Evolutionary conservation across 257 asterid genomes (phyloP).

Genomic region (Nicotiana noctiflora): DNA sequence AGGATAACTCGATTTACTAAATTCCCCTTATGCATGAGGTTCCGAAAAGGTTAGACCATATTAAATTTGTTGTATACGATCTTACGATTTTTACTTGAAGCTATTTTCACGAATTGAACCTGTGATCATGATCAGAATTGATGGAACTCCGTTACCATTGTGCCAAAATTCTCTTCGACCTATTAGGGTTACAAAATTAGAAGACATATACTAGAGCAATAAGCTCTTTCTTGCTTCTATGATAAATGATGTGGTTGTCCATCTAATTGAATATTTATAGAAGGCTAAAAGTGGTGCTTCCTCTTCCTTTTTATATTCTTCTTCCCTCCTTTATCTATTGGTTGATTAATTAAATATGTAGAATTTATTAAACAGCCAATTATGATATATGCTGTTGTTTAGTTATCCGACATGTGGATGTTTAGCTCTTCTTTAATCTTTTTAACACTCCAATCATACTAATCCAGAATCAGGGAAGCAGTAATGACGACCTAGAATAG

Average conservation of each 20-base stretch:
- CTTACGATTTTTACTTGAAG: neutral
- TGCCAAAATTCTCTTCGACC: neutral
- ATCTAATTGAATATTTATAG: neutral
- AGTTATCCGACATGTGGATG: neutral
- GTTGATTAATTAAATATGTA: neutral
- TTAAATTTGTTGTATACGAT: too few relatives aligned
- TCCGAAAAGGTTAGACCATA: too few relatives aligned
- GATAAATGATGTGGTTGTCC: neutral
- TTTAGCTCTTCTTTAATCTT: too few relatives aligned
- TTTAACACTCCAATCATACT: neutral
- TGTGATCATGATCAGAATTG: rapidly evolving
- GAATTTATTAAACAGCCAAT: too few relatives aligned
- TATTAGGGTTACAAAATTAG: neutral
- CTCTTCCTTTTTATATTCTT: neutral
- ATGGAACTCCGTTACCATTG: neutral
- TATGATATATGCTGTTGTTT: neutral
- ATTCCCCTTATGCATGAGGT: too few relatives aligned
- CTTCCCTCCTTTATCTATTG: neutral
- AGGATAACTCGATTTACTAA: too few relatives aligned
- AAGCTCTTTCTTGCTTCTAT: neutral
- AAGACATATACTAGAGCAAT: neutral
- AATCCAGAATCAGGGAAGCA: neutral
- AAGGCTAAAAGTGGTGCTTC: neutral
- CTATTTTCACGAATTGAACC: neutral
- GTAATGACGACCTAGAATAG: neutral